A percentile compares a stretch with the other conserved stretches of the same genome.
These are phyloP conservation scores for Smithsoniella earleae DNA, from an alignment of 163 green algal genomes.

Conservation along the genomic window DNA sequence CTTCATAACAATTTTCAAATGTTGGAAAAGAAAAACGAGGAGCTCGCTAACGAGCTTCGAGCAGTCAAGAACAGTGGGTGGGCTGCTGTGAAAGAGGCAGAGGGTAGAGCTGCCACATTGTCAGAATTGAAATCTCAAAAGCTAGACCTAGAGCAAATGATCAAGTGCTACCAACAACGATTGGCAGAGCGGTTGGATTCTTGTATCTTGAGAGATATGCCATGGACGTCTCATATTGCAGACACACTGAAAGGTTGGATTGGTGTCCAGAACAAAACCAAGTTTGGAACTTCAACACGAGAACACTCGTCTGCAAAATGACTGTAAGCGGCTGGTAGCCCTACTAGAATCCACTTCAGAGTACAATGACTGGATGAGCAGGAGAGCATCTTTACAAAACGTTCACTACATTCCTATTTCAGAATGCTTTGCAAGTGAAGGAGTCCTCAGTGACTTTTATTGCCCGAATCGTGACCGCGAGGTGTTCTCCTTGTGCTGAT, in stretches of 20 bases:
- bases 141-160: background rate
- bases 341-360: conserved; percentile 21
- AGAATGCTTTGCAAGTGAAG: conserved; percentile 16
- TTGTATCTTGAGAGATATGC: background rate
- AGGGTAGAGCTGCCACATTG: background rate
- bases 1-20: background rate
- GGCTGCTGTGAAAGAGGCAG: background rate
- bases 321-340: conserved; percentile 20
- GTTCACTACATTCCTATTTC: conserved; percentile 27
- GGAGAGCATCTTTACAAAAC: background rate
- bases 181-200: conserved; percentile 11
- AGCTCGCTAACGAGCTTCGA: background rate
- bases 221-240: background rate
- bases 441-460: background rate
- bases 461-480: background rate
- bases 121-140: background rate
- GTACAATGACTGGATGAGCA: conserved; percentile 16
- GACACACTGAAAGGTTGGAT: background rate
- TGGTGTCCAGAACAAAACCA: background rate
- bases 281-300: conserved; percentile 24
- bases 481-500: background rate
- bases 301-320: background rate
- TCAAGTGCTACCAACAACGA: conserved; percentile 9
- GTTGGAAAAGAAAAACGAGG: background rate
- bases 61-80: background rate